Conservation (phyloP, 768 basidiomycete genomes). For the Leccinum fibrillosum region DNA sequence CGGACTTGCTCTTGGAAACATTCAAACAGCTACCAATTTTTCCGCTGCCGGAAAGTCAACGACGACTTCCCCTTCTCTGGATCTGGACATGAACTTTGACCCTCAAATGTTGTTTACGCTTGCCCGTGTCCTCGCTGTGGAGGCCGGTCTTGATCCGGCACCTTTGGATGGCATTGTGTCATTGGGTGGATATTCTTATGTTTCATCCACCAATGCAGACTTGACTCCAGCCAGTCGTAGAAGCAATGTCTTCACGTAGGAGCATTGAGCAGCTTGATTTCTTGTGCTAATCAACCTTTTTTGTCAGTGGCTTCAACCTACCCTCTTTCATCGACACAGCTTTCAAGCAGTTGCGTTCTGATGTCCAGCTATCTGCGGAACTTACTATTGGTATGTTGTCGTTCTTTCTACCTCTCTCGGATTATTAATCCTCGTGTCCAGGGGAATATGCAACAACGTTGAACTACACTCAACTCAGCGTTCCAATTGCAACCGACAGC, state of each 20-base stretch:
- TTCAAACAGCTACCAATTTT: constrained; percentile 52
- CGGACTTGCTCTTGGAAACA: constrained; percentile 61
- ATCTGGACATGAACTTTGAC: constrained; percentile 66
- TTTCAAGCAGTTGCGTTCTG: constrained; percentile 61
- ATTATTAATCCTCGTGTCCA: constrained; percentile 22
- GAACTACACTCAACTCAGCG: constrained; percentile 52
- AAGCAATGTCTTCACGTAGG: constrained; percentile 52
- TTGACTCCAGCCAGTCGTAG: constrained; percentile 34
- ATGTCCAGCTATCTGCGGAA: constrained; percentile 52
- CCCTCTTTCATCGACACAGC: constrained; percentile 61
- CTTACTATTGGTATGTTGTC: constrained; percentile 50
- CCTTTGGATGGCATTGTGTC: constrained; percentile 66
- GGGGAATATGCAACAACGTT: constrained; percentile 64
- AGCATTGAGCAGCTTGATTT: not conserved
- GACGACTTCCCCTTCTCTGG: constrained; percentile 54
- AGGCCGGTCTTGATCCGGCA: constrained; percentile 56
- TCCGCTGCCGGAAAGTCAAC: constrained; percentile 48
- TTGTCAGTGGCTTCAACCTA: constrained; percentile 54
- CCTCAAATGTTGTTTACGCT: constrained; percentile 68
- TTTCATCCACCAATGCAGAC: constrained; percentile 34
- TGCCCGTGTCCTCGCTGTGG: constrained; percentile 61
- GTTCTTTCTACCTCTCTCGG: not conserved
- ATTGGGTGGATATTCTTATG: constrained; percentile 64
- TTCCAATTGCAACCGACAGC: constrained; percentile 59
- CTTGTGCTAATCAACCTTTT: constrained; percentile 1